These are phyloP conservation scores for Teratosphaeria destructans DNA, from an alignment of 2,329 filamentous ascomycete species.

Conservation along the genomic window DNA sequence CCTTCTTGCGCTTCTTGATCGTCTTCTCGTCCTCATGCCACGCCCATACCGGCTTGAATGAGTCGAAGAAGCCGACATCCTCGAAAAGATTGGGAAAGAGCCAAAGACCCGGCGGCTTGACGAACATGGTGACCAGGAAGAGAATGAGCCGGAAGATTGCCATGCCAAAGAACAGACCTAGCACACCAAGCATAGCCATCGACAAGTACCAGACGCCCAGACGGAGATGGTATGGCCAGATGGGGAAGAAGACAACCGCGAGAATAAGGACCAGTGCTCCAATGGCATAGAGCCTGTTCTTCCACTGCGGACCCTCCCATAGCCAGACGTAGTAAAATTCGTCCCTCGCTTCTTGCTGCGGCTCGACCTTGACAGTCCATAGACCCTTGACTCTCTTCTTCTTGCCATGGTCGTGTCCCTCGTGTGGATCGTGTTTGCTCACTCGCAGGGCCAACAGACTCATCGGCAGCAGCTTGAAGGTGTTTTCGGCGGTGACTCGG, in stretches of 20 bases:
- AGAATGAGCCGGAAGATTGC: conserved; percentile 91
- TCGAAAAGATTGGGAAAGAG: conserved; percentile 96
- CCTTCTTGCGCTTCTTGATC: conserved; percentile 28
- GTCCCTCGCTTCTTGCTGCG: conserved; percentile 80
- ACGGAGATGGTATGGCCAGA: conserved; percentile 86
- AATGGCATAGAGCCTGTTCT: conserved; percentile 81
- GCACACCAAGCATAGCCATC: conserved; percentile 80
- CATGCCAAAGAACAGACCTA: conserved; percentile 95
- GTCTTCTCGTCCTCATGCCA: conserved; percentile 59
- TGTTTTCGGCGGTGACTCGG: conserved; percentile 78
- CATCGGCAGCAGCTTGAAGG: conserved; percentile 88
- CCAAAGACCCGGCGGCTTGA: conserved; percentile 81
- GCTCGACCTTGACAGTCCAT: conserved; percentile 92
- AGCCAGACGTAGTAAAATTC: conserved; percentile 96
- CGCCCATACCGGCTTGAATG: conserved; percentile 90
- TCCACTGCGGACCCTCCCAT: conserved; percentile 88
- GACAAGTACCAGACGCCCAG: conserved; percentile 95
- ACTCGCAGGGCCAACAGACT: conserved; percentile 90
- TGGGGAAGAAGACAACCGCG: conserved; percentile 81
- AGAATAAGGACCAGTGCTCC: conserved; percentile 78
- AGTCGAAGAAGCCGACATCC: conserved; percentile 96
- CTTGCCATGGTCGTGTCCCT: conserved; percentile 61
- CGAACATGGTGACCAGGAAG: conserved; percentile 86
- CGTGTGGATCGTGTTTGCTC: conserved; percentile 66
- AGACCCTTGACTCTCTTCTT: conserved; percentile 87